phyloP scores from a whole-genome alignment of 2,329 filamentous ascomycete genomes.

The Paecilomyces formosus region DNA sequence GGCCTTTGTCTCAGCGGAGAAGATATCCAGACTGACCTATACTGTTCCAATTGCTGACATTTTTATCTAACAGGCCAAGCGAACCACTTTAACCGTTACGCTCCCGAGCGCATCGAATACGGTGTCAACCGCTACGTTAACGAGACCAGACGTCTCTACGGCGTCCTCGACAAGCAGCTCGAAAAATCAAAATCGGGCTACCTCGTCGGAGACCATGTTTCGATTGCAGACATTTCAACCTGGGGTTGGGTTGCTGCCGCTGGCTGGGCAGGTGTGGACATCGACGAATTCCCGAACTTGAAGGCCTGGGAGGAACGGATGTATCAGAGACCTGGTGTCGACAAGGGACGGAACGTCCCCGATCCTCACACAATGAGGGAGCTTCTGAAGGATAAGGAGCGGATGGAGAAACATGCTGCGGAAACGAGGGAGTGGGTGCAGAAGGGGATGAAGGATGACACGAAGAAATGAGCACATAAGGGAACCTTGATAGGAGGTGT shows the following conservation, averaged over 20 bases:
- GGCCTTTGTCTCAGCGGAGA: neutral
- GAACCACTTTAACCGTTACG: constrained; percentile 78
- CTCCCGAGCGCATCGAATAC: constrained; percentile 74
- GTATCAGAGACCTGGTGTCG: constrained; percentile 60
- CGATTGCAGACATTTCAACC: constrained; percentile 65
- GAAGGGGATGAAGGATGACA: constrained; percentile 60
- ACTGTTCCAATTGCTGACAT: neutral
- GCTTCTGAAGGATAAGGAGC: constrained; percentile 48
- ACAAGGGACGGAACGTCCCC: constrained; percentile 70
- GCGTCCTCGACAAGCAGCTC: constrained; percentile 67
- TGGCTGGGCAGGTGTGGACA: constrained; percentile 56
- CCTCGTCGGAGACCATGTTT: constrained; percentile 42
- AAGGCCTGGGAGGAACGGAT: constrained; percentile 71
- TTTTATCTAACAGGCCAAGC: constrained; percentile 50
- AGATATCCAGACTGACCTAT: too few species aligned
- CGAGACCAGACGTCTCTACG: constrained; percentile 76
- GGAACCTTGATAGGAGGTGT: neutral
- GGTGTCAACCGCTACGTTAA: constrained; percentile 75
- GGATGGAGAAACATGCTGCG: constrained; percentile 51
- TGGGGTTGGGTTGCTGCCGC: constrained; percentile 68
- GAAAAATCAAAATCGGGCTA: constrained; percentile 42
- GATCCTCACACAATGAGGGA: constrained; percentile 55
- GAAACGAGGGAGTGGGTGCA: constrained; percentile 58
- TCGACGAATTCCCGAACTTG: constrained; percentile 67
- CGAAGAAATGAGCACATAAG: constrained; percentile 37